Percentiles rank a stretch among this genome's conserved stretches.
These are phyloP conservation scores for Nothophoma quercina DNA, from an alignment of 2,329 filamentous ascomycete genomes.

Conservation along the genomic window DNA sequence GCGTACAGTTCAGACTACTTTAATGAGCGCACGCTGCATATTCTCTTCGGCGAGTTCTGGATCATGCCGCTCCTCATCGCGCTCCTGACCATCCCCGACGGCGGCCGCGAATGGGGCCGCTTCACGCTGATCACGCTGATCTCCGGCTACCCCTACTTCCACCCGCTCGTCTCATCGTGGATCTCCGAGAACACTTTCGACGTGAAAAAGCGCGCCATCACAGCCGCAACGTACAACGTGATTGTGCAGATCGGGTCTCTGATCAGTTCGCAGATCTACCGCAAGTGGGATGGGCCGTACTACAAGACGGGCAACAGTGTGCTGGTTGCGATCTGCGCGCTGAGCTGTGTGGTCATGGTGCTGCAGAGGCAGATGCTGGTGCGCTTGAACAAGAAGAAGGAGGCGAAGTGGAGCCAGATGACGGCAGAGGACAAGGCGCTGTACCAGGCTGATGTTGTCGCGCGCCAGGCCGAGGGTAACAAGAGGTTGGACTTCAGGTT, in stretches of 20 bases:
- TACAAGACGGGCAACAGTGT: conserved; percentile 63
- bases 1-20: conserved; percentile 58
- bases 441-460: conserved; percentile 55
- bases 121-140: conserved; percentile 51
- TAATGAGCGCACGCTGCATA: conserved; percentile 61
- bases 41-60: conserved; percentile 52
- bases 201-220: conserved; percentile 68
- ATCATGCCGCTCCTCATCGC: conserved; percentile 52
- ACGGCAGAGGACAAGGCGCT: conserved; percentile 56
- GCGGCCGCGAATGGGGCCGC: conserved; percentile 47
- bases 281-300: conserved; percentile 61
- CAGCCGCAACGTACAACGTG: conserved; percentile 69
- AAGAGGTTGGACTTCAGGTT: conserved; percentile 53
- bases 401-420: conserved; percentile 59
- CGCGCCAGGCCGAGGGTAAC: conserved; percentile 46
- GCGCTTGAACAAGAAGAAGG: conserved; percentile 45
- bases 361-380: conserved; percentile 57
- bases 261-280: conserved; percentile 57
- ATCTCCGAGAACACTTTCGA: conserved; percentile 69
- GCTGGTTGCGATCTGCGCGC: conserved; percentile 58
- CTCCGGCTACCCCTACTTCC: conserved; percentile 53
- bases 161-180: conserved; percentile 68
- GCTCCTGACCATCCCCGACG: conserved; percentile 44
- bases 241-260: conserved; percentile 52
- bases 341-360: conserved; percentile 59